A percentile compares a stretch with the other conserved stretches of the same genome.
Conservation (phyloP, 176 grass and related monocot species). For the Aegilops sharonensis region DNA sequence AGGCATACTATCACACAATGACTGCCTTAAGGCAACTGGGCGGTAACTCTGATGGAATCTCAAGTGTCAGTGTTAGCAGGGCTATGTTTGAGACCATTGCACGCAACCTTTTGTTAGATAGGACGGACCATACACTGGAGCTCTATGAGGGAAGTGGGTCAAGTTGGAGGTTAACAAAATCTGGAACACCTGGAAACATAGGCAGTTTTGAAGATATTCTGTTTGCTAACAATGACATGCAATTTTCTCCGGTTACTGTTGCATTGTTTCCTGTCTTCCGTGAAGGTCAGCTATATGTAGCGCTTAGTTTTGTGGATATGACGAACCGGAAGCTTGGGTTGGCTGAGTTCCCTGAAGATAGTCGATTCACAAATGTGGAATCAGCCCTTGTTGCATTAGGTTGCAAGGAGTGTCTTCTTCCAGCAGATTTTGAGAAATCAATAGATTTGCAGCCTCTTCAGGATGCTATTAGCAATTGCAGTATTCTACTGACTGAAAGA, state of each 20-base stretch:
- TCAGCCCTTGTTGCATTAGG: slow-evolving; percentile 83
- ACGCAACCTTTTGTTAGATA: slow-evolving; percentile 86
- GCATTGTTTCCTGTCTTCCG: slow-evolving; percentile 65
- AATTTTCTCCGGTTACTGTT: slow-evolving; percentile 85
- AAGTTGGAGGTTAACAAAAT: slow-evolving; percentile 86
- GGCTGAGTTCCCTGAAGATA: slow-evolving; percentile 91
- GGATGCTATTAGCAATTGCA: slow-evolving; percentile 69
- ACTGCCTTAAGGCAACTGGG: slow-evolving; percentile 82
- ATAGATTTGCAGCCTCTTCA: slow-evolving; percentile 70
- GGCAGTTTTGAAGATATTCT: slow-evolving; percentile 96
- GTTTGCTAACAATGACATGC: slow-evolving; percentile 99
- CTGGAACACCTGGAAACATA: slow-evolving; percentile 91
- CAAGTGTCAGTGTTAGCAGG: slow-evolving; percentile 84
- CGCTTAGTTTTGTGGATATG: slow-evolving; percentile 89
- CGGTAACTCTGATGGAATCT: slow-evolving; percentile 61
- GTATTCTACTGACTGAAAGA: slow-evolving; percentile 71
- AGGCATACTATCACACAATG: slow-evolving; percentile 88
- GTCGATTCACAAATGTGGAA: slow-evolving; percentile 89
- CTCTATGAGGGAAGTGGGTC: slow-evolving; percentile 94
- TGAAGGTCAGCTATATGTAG: slow-evolving; percentile 72
- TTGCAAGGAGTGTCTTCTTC: slow-evolving; percentile 93
- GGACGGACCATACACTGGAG: slow-evolving; percentile 81
- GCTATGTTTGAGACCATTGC: slow-evolving; percentile 94
- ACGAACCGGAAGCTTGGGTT: slow-evolving; percentile 82
- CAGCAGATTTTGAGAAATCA: slow-evolving; percentile 72